These are phyloP conservation scores for Fusarium siculi DNA, from an alignment of 2,329 filamentous ascomycete genomes.

Conservation along the genomic window DNA sequence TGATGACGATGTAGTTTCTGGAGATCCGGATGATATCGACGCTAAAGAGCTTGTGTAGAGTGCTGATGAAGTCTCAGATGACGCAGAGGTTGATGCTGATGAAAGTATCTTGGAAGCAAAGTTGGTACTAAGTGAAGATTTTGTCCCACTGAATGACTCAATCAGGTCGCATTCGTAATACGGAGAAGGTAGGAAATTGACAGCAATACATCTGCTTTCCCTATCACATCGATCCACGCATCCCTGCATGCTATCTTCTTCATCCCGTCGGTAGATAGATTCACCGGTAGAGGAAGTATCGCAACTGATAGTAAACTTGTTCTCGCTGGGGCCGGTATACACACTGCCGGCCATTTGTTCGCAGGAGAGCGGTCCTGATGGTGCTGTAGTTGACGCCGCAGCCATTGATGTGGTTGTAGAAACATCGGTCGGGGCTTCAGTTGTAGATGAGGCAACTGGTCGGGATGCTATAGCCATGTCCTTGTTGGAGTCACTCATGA, in stretches of 20 bases:
- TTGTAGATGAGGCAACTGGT: background rate
- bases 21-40: accelerated
- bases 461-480: background rate
- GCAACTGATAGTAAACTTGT: background rate
- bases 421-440: accelerated
- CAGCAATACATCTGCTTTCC: background rate
- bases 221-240: background rate
- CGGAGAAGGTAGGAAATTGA: background rate
- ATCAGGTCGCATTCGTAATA: background rate
- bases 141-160: background rate
- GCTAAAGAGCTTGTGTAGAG: accelerated
- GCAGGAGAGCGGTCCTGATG: background rate
- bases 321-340: background rate
- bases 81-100: background rate
- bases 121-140: background rate
- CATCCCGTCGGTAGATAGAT: background rate
- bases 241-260: background rate
- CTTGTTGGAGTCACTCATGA: background rate
- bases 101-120: background rate
- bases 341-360: background rate
- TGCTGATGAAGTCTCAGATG: background rate
- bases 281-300: background rate
- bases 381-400: background rate
- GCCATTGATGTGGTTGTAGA: background rate
- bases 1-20: background rate